Conservation (phyloP, 805 yeast species). For the Jamesozyma spencerorum region DNA sequence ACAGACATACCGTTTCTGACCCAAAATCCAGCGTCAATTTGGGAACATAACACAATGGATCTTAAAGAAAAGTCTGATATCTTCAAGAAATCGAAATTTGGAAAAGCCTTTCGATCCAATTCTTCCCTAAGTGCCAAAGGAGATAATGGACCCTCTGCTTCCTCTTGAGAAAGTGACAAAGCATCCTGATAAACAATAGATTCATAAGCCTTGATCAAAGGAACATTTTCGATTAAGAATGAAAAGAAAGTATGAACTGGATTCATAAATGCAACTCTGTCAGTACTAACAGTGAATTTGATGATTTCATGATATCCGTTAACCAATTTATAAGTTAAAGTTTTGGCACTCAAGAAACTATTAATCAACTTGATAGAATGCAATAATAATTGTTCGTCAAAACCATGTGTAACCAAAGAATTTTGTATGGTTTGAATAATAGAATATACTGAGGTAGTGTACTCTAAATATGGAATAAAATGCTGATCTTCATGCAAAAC, state of each 20-base stretch:
- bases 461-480: constrained; percentile 42
- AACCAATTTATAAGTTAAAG: constrained; percentile 18
- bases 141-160: neutral
- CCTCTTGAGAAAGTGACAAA: constrained; percentile 1
- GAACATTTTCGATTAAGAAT: constrained; percentile 25
- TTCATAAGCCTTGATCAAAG: constrained; percentile 16
- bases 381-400: constrained; percentile 10
- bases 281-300: constrained; percentile 37
- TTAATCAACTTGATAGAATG: constrained; percentile 32
- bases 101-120: neutral
- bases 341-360: constrained; percentile 24
- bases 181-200: constrained; percentile 13
- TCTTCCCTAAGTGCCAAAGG: neutral
- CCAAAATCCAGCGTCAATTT: constrained; percentile 61
- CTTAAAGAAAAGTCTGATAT: constrained; percentile 52
- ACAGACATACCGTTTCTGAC: constrained; percentile 58
- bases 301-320: constrained; percentile 23
- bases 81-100: constrained; percentile 32
- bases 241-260: constrained; percentile 54
- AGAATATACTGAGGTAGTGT: constrained; percentile 37
- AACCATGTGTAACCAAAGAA: constrained; percentile 13
- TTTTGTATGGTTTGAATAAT: constrained; percentile 34
- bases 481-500: constrained; percentile 48
- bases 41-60: constrained; percentile 51
- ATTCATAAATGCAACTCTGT: constrained; percentile 47